Evolutionary conservation across 2,329 filamentous ascomycete species (phyloP), one percentile per base, ranked within the genome.

Genomic region (Colletotrichum sp.): DNA sequence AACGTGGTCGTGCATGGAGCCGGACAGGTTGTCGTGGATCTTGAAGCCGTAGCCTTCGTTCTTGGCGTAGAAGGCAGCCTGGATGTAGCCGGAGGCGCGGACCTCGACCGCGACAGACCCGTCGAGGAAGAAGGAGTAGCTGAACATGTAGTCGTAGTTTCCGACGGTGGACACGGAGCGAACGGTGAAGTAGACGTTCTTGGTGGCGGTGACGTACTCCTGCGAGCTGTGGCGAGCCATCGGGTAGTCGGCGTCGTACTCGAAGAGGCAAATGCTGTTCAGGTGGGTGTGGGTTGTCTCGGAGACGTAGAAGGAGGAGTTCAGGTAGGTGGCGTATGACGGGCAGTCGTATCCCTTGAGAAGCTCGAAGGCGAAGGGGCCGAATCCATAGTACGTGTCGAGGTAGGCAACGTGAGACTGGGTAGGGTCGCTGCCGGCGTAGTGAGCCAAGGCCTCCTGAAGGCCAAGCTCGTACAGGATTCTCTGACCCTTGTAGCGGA

Each of bases 391-490:
- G 70, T 84, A 88, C 0, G 82, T 83, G 73, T 90, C 89, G 4
- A 89, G 82, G 72, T 89, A 90, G 0, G 85, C 81, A 0, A 85
- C 87, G 21, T 72, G 69, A 69, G 93, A 92, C 81, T 91, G 85
- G 3, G 86, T 80, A 0, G 88, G 89, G 65, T 90, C 88, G 57
- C 84, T 85, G 7, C 88, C 93, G 3, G 87, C 92, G 77, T 95
- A 95, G 0, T 92, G 92, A 0, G 94, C 92, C 24, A 91, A 81
- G 0, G 90, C 89, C 80, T 92, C 90, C 79, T 92, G 88, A 0
- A 92, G 81, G 4, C 87, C 87, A 2, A 92, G 83, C 78, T 92
- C 90, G 72, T 91, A 92, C 13, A 92, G 82, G 8, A 92, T 81
- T 8, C 89, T 84, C 75, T 90, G 85, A n/a, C 88, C 89, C 78